A percentile compares a stretch with the other conserved stretches of the same genome.
Evolutionary conservation across 305 asterid genomes (phyloP).

Genomic region (Fraxinus floribunda): DNA sequence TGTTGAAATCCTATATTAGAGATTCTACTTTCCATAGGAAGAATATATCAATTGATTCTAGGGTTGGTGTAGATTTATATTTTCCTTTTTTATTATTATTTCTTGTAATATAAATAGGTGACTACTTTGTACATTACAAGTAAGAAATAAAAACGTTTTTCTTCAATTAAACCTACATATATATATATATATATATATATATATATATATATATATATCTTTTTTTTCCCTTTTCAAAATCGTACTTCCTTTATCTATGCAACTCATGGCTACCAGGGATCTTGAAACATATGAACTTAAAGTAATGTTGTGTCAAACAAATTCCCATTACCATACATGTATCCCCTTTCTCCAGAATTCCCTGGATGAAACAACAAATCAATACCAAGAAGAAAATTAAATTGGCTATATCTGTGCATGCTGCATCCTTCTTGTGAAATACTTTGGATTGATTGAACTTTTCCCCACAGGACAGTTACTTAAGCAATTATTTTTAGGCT

Average conservation of each 20-base stretch:
- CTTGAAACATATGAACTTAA: background rate
- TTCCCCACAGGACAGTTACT: background rate
- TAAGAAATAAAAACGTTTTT: too few species aligned
- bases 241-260: background rate
- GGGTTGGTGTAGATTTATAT: too few species aligned
- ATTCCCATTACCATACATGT: background rate
- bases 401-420: background rate
- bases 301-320: background rate
- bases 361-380: background rate
- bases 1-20: too few species aligned
- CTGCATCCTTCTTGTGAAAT: background rate
- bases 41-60: too few species aligned
- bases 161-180: too few species aligned
- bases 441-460: background rate
- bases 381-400: background rate
- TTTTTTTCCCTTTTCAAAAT: too few species aligned
- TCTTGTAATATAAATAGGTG: too few species aligned
- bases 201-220: too few species aligned
- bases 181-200: too few species aligned
- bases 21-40: too few species aligned
- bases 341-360: background rate
- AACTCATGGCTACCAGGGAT: background rate
- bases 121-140: too few species aligned
- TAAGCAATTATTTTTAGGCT: background rate
- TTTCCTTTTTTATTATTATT: too few species aligned